Evolutionary conservation across 257 asterid genomes (phyloP).

Genomic region (Perilla frutescens): DNA sequence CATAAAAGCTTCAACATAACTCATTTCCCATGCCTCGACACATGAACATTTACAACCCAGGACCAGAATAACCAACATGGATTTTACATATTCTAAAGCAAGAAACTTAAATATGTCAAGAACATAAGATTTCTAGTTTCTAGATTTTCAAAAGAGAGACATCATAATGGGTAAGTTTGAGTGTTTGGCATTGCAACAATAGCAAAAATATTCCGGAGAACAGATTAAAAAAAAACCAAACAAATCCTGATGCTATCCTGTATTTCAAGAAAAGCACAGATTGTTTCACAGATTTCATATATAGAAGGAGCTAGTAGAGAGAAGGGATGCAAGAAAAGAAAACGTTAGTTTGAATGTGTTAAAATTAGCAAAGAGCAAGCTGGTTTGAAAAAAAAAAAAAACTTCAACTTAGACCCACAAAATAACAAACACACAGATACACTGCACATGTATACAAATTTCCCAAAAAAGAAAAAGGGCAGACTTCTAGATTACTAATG

Average conservation of each 20-base stretch:
- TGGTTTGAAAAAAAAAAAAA: background rate
- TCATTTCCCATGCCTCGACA: background rate
- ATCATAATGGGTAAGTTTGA: background rate
- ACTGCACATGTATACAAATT: background rate
- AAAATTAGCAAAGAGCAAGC: slow-evolving; percentile 7
- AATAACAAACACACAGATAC: background rate
- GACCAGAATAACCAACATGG: background rate
- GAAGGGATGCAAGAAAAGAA: slow-evolving; percentile 8
- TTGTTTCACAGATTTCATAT: background rate
- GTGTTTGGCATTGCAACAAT: background rate
- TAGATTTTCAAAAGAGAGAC: background rate
- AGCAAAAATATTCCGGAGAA: background rate
- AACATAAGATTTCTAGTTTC: background rate
- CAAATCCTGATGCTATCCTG: background rate
- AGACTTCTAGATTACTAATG: background rate
- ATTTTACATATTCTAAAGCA: background rate
- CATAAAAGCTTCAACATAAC: background rate
- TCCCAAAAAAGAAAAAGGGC: background rate
- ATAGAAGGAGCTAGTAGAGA: background rate
- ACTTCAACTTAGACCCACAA: background rate
- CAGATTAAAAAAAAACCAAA: background rate
- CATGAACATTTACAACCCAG: background rate
- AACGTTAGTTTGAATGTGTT: slow-evolving; percentile 12
- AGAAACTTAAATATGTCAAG: background rate
- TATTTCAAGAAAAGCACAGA: slow-evolving; percentile 13